phyloP scores from a whole-genome alignment of 1,139 yeast species.

The Komagataea norvegica region DNA sequence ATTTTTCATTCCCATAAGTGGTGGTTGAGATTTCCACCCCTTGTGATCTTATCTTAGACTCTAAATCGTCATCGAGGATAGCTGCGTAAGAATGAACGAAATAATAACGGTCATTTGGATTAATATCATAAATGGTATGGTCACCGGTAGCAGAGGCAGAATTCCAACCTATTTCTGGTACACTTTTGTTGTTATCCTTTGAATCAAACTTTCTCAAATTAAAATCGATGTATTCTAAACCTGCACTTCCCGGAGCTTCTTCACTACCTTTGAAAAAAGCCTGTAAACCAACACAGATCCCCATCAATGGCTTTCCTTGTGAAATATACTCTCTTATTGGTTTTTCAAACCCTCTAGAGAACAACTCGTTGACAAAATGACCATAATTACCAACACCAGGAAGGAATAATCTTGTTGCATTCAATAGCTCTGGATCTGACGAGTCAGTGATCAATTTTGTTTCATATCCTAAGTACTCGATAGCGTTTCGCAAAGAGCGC shows the following conservation, averaged over 20 bases:
- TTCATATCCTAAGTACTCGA: conserved; percentile 67
- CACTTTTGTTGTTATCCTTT: conserved; percentile 67
- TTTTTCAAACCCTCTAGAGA: conserved; percentile 53
- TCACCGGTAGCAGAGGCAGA: conserved; percentile 31
- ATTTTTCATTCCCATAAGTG: conserved; percentile 71
- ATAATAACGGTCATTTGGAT: conserved; percentile 68
- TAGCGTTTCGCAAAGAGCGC: conserved; percentile 83
- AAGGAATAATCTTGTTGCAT: conserved; percentile 55
- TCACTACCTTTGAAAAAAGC: conserved; percentile 70
- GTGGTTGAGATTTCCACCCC: conserved; percentile 83
- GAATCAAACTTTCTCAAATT: conserved; percentile 55
- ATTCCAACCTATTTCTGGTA: conserved; percentile 98
- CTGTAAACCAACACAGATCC: conserved; percentile 95
- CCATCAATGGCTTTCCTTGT: conserved; percentile 83
- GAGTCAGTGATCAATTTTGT: conserved; percentile 47
- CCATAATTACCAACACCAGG: conserved; percentile 99
- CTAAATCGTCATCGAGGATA: conserved; percentile 39
- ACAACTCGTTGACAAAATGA: conserved; percentile 75
- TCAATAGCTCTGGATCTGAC: conserved; percentile 38
- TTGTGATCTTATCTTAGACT: conserved; percentile 29
- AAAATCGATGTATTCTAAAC: conserved; percentile 50
- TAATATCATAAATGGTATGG: conserved; percentile 51
- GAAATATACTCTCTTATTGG: conserved; percentile 63
- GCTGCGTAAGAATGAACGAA: conserved; percentile 95
- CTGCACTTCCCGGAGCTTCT: conserved; percentile 62